Evolutionary conservation across 2,329 filamentous ascomycete genomes (phyloP), one percentile per base, ranked within the genome.

Genomic region (Sclerotinia spermophila): DNA sequence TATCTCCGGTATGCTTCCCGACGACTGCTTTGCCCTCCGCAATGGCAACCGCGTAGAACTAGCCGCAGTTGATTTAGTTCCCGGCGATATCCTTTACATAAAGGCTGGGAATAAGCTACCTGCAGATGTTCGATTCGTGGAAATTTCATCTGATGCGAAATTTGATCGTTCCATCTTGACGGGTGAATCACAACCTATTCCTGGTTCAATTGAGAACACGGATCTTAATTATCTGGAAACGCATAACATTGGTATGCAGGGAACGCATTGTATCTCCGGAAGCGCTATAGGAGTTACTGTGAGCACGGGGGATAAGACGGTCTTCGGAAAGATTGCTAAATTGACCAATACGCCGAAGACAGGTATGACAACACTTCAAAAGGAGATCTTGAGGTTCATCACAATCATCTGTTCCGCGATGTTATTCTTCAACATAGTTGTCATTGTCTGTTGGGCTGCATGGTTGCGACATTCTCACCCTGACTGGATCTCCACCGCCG

Each of bases 161-260:
- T 90, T 93, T 76, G 91, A 94, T 79, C 85, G 90, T 3, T 88
- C 90, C 7, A 90, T 94, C 40, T 81, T 93, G n/a, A 93, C 90
- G 40, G 89, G 89, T 62, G 89, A 91, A 82, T 89, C 90, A 1
- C 81, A 86, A 17, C 89, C 90, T 1, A 80, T 92, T 21, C 80
- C 85, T 5, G 90, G 86, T 3, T 85, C 87, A 0, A 83, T 90
- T 24, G 84, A 91, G 24, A 86, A 84, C 0, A 90, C 88, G 0
- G 90, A 93, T 75, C 82, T 85, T 55, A 93, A 93, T 79, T 93
- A 91, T 76, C 86, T 94, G 48, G 91, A 94, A 78, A 93, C 91
- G 5, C 86, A 87, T 60, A 90, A 89, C 74, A 92, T 94, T 69
- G 91, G 90, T 38, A 84, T 94, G n/a, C 90, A 92, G 77, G 91